phyloP scores from a whole-genome alignment of 164 flowering plant genomes.

The Piper longum region DNA sequence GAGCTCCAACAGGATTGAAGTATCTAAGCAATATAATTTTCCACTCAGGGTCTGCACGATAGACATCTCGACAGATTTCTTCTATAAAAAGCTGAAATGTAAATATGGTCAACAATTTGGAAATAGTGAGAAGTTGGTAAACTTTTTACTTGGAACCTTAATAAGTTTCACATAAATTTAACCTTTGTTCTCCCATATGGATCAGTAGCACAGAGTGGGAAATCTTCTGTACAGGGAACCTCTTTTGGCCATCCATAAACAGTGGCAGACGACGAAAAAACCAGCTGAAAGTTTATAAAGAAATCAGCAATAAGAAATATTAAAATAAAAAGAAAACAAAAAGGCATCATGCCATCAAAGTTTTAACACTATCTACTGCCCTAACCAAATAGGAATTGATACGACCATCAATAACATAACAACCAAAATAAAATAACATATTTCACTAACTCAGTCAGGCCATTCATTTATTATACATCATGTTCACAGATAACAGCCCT shows the following conservation, averaged over 20 bases:
- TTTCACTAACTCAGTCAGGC: too few species aligned
- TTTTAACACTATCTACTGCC: not conserved
- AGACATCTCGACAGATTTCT: constrained; percentile 78
- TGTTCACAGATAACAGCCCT: too few species aligned
- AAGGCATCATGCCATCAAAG: not conserved
- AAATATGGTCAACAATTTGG: not conserved
- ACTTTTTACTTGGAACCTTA: not conserved
- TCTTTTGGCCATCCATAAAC: constrained; percentile 95
- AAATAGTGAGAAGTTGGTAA: not conserved
- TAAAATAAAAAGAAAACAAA: not conserved
- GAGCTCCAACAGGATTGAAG: constrained; percentile 96
- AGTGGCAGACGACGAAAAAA: constrained; percentile 95
- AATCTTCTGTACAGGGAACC: constrained; percentile 94
- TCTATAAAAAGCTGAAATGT: constrained; percentile 70
- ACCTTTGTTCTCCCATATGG: constrained; percentile 99
- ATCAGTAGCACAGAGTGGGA: constrained; percentile 54
- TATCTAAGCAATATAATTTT: constrained; percentile 75
- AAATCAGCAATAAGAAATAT: not conserved
- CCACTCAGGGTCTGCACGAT: constrained; percentile 62
- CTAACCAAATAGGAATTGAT: too few species aligned
- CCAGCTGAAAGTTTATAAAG: constrained; percentile 40
- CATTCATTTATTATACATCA: too few species aligned
- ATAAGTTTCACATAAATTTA: not conserved
- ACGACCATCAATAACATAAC: too few species aligned
- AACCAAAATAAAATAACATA: too few species aligned